Evolutionary conservation across 1,284 basidiomycete genomes (phyloP), one percentile per base, ranked within the genome.

Genomic region (Trametes sp.): DNA sequence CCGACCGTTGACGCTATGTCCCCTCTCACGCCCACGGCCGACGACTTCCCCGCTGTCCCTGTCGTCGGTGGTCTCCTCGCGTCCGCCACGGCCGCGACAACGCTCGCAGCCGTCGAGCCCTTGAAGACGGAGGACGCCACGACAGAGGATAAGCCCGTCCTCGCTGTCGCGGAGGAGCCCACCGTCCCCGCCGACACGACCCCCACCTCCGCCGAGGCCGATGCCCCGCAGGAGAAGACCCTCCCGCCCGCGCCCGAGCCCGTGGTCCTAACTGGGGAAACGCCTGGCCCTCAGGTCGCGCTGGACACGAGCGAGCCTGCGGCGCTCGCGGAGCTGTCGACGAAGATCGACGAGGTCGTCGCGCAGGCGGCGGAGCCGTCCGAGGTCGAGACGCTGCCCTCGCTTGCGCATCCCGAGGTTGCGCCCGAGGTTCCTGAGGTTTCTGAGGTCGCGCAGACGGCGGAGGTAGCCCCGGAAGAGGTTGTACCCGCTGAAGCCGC

Each of bases 251-350:
- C 78, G 5, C 77, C 78, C 3, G 77, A 78, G 62, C 65, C 54
- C 8, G 73, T 79, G 36, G 73, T 78, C 0, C 67, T 76, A 23
- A 69, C 77, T 14, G 78, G 77, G 7, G 76, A 76, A 46, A 82
- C 80, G 2, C 77, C 77, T 36, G 76, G 77, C 1, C 78, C 77
- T 23, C 71, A 79, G 33, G 60, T 76, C 49, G 78, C 76, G 29
- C 70, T 77, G 57, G 63, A 53, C 54, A 72, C 72, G 24, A 74
- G 74, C 59, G 74, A 74, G 57, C 70, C 71, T 31, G 69, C 64
- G 8, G 68, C 70, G 5, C 52, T 71, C 33, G 73, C 69, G 7
- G 67, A 71, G 35, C 59, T 62, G 6, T 63, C 68, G 35, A 42
- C 61, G 33, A 59, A 64, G 61, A 53, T 67, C 38, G 58, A 65